Evolutionary conservation across 2,329 filamentous ascomycete genomes (phyloP).

Genomic region (Epichloe sibirici): DNA sequence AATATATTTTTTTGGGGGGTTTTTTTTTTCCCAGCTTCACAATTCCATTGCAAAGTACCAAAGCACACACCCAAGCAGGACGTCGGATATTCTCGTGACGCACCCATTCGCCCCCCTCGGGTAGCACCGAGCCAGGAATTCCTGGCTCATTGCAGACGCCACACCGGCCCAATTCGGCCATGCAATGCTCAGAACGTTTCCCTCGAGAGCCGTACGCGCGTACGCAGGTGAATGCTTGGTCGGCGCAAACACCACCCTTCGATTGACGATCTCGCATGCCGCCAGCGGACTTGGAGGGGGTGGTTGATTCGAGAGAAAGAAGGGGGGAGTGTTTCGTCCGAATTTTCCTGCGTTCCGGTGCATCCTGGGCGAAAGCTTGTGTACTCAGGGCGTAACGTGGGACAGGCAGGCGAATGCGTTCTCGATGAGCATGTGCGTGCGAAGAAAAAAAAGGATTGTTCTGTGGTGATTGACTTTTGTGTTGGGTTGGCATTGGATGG

Average conservation of each 20-base stretch:
- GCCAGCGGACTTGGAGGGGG: neutral
- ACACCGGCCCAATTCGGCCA: neutral
- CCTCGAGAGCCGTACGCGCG: neutral
- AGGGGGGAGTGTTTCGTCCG: neutral
- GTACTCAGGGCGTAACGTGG: neutral
- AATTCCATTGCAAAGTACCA: too few species aligned
- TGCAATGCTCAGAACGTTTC: neutral
- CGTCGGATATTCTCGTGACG: neutral
- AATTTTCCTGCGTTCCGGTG: neutral
- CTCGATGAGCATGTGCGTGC: neutral
- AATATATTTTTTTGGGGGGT: too few species aligned
- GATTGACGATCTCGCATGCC: neutral
- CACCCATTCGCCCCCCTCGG: neutral
- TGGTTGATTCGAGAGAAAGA: neutral
- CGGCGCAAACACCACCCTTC: neutral
- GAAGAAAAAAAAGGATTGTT: too few species aligned
- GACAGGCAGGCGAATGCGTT: neutral
- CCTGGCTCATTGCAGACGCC: conserved; percentile 1
- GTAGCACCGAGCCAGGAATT: neutral
- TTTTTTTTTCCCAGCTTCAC: too few species aligned
- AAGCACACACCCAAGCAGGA: neutral
- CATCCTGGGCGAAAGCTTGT: conserved; percentile 1
- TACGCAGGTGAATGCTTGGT: neutral
- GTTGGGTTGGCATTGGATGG: too few species aligned
- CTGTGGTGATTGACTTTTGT: too few species aligned